phyloP scores from a whole-genome alignment of 768 basidiomycete genomes.

The Favolaschia claudopus region DNA sequence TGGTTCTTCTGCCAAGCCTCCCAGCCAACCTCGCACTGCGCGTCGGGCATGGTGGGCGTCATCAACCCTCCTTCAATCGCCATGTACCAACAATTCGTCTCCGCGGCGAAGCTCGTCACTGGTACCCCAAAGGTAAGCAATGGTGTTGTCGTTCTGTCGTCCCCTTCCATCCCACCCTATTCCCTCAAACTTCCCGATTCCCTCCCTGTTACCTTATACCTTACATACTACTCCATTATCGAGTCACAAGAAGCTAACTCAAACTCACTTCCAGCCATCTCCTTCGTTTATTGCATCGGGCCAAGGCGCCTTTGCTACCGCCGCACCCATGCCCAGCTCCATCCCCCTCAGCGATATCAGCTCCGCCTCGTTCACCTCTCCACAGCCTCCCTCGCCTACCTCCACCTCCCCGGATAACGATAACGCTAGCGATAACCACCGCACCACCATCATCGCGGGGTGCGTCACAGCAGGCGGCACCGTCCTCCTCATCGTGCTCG shows the following conservation, averaged over 20 bases:
- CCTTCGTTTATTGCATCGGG: slow-evolving; percentile 37
- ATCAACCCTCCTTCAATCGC: slow-evolving; percentile 45
- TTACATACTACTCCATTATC: too few relatives aligned
- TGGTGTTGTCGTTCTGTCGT: neutral
- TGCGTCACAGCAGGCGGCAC: too few relatives aligned
- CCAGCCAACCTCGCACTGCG: slow-evolving; percentile 46
- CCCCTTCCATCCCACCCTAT: neutral
- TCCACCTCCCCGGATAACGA: neutral
- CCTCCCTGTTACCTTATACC: neutral
- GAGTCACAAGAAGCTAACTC: too few relatives aligned
- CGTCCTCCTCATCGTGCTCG: too few relatives aligned
- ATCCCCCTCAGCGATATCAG: neutral
- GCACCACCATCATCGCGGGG: slow-evolving; percentile 4
- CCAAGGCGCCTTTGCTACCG: slow-evolving; percentile 44
- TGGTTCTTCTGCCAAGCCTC: slow-evolving; percentile 48
- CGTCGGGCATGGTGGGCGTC: slow-evolving; percentile 48
- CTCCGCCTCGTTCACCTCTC: neutral
- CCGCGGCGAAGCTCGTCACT: slow-evolving; percentile 39
- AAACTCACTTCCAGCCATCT: slow-evolving; percentile 30
- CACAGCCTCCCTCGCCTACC: neutral
- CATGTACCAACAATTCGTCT: slow-evolving; percentile 32
- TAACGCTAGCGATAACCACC: neutral
- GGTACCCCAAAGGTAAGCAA: slow-evolving; percentile 31
- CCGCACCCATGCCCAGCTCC: slow-evolving; percentile 23
- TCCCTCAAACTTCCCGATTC: neutral